Conservation (phyloP, 2,329 filamentous ascomycete species). For the Cytospora leucostoma region DNA sequence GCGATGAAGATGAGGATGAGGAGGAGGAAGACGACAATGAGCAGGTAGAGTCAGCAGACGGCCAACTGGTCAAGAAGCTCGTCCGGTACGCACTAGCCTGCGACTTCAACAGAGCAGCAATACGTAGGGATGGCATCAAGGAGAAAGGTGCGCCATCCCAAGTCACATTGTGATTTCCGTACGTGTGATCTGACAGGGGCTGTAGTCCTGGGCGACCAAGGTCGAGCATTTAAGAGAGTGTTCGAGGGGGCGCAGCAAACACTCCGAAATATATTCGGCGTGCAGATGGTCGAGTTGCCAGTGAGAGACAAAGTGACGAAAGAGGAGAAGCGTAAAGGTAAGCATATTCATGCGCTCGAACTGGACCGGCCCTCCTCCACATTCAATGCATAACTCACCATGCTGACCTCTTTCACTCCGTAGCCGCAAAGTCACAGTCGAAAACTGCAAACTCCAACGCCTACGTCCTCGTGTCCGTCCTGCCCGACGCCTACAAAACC, state of each 20-base stretch:
- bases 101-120: slow-evolving; percentile 62
- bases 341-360: slow-evolving; percentile 28
- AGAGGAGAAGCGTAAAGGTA: slow-evolving; percentile 74
- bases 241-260: slow-evolving; percentile 76
- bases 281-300: slow-evolving; percentile 86
- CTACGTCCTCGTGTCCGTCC: slow-evolving; percentile 75
- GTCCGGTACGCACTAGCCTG: slow-evolving; percentile 68
- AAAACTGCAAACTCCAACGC: slow-evolving; percentile 58
- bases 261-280: slow-evolving; percentile 77
- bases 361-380: background rate
- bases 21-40: slow-evolving; percentile 39
- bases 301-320: slow-evolving; percentile 78
- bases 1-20: slow-evolving; percentile 40
- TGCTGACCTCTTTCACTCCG: slow-evolving; percentile 10
- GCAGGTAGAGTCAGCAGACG: slow-evolving; percentile 47
- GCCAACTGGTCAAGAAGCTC: slow-evolving; percentile 64
- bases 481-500: slow-evolving; percentile 69
- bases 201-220: slow-evolving; percentile 69
- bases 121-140: slow-evolving; percentile 62
- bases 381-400: background rate
- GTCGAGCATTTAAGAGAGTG: slow-evolving; percentile 72
- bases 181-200: slow-evolving; percentile 3
- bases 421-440: slow-evolving; percentile 50
- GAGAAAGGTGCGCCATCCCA: slow-evolving; percentile 54
- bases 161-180: background rate